Evolutionary conservation across 2,329 filamentous ascomycete genomes (phyloP).

Genomic region (Diaporthe sp.): DNA sequence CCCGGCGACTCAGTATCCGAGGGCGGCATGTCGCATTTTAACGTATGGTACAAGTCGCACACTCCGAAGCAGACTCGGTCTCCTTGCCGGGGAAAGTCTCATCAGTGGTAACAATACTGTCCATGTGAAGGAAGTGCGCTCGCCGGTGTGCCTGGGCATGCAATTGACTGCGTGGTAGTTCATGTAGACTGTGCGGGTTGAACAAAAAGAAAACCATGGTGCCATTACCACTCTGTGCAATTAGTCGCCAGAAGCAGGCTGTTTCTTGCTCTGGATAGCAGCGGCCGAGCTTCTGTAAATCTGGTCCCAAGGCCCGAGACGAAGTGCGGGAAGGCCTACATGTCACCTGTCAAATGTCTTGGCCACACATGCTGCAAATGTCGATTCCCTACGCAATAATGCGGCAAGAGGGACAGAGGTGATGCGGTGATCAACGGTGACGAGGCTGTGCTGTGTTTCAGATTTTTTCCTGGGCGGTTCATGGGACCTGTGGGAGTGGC

Average conservation of each 20-base stretch:
- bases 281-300: background rate
- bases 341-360: constrained; percentile 17
- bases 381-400: background rate
- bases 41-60: background rate
- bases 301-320: background rate
- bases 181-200: background rate
- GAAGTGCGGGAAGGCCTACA: background rate
- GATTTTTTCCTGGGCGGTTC: background rate
- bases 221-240: background rate
- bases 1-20: constrained; percentile 12
- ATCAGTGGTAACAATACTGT: background rate
- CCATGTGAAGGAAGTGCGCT: background rate
- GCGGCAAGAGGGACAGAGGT: background rate
- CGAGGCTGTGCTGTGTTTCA: constrained; percentile 20
- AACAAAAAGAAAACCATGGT: background rate
- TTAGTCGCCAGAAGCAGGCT: background rate
- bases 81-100: background rate
- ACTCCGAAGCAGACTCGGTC: background rate
- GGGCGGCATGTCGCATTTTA: constrained; percentile 1
- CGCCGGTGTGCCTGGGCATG: background rate
- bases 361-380: background rate
- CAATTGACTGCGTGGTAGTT: background rate
- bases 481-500: constrained; percentile 2
- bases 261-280: background rate
- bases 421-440: constrained; percentile 17